phyloP scores from a whole-genome alignment of 2,329 filamentous ascomycete genomes.

The Cladosporium cucumerinum region DNA sequence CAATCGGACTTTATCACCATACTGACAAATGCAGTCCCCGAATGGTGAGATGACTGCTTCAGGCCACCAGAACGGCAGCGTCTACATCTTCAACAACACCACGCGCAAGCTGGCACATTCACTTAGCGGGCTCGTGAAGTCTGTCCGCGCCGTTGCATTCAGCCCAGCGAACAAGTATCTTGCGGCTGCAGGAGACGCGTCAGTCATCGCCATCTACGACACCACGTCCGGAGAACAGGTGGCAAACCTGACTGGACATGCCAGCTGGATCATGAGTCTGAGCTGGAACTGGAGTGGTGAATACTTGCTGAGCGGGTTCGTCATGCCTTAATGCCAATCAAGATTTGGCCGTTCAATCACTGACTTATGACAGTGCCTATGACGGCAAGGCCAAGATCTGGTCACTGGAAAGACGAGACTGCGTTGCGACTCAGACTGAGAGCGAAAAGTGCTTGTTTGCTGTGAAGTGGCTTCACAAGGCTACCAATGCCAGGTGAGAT shows the following conservation, averaged over 20 bases:
- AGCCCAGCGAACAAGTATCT: conserved; percentile 80
- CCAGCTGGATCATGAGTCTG: conserved; percentile 83
- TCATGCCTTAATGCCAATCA: neutral
- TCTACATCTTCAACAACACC: conserved; percentile 95
- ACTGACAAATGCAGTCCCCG: conserved; percentile 39
- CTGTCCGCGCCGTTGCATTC: conserved; percentile 81
- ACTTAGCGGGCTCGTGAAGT: conserved; percentile 82
- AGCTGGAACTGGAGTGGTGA: conserved; percentile 95
- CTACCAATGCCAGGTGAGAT: conserved; percentile 40
- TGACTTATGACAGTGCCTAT: conserved; percentile 45
- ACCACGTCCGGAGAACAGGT: conserved; percentile 90
- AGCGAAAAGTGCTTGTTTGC: conserved; percentile 78
- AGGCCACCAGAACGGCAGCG: conserved; percentile 84
- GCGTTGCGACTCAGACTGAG: conserved; percentile 91
- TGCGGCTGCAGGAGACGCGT: conserved; percentile 84
- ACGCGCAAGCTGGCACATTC: conserved; percentile 82
- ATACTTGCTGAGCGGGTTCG: conserved; percentile 74
- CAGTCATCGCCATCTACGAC: conserved; percentile 87
- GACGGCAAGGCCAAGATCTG: conserved; percentile 96
- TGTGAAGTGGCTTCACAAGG: conserved; percentile 77
- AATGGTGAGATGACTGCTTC: conserved; percentile 86
- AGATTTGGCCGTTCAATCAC: neutral
- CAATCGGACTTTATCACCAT: too few relatives aligned
- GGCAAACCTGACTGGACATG: conserved; percentile 74
- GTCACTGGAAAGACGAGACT: conserved; percentile 78